These are phyloP conservation scores for Eucalyptus cloeziana DNA, from an alignment of 345 rosid genomes.

Conservation along the genomic window DNA sequence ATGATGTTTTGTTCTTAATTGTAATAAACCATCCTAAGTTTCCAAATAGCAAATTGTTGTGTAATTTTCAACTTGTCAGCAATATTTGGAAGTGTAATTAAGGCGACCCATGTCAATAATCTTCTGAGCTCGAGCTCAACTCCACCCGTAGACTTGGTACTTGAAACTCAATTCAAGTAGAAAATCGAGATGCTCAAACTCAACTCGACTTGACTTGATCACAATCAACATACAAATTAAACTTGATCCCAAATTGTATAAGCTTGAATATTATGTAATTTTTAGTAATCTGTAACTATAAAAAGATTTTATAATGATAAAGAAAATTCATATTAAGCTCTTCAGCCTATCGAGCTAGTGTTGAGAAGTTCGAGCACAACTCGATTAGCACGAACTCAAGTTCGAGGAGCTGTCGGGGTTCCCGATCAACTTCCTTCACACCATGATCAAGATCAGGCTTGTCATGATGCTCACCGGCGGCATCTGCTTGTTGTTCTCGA, in stretches of 20 bases:
- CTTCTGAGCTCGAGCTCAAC: too few species aligned
- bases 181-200: background rate
- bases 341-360: background rate
- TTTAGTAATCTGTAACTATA: background rate
- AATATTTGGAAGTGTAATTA: too few species aligned
- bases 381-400: background rate
- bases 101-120: too few species aligned
- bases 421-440: conserved; percentile 83
- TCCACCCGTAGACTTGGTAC: fast-evolving
- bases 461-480: conserved; percentile 92
- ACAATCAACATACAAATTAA: background rate
- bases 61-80: too few species aligned
- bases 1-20: too few species aligned
- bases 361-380: background rate
- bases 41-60: too few species aligned
- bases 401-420: conserved; percentile 90
- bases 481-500: conserved; percentile 33
- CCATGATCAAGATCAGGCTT: conserved; percentile 84
- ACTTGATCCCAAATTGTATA: fast-evolving
- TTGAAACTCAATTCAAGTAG: fast-evolving
- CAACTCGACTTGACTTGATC: background rate
- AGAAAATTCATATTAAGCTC: background rate
- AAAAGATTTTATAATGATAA: background rate
- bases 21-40: too few species aligned
- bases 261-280: background rate